Percentiles rank a stretch among this genome's conserved stretches.
Conservation (phyloP, 2,329 filamentous ascomycete species). For the Monilinia fructigena region DNA sequence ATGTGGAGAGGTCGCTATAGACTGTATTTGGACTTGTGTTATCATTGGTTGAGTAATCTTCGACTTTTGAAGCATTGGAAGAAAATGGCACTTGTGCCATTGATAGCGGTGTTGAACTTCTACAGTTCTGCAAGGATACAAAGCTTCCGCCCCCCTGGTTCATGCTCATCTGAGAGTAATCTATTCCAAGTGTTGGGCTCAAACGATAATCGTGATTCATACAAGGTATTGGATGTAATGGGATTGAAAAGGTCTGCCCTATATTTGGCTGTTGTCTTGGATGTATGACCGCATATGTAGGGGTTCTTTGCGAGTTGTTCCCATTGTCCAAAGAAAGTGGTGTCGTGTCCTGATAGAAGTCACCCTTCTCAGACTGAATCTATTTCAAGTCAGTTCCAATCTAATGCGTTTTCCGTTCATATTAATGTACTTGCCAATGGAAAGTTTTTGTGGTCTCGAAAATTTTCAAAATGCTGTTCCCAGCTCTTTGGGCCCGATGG, state of each 20-base stretch:
- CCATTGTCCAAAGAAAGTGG: conserved; percentile 14
- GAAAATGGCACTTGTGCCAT: conserved; percentile 24
- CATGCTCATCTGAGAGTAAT: conserved; percentile 30
- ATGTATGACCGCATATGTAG: conserved; percentile 24
- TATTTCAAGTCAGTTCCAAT: conserved; percentile 27
- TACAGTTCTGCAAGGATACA: conserved; percentile 27
- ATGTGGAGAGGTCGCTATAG: conserved; percentile 27
- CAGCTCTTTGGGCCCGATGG: conserved; percentile 27
- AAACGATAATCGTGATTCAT: conserved; percentile 21
- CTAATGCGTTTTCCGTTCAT: neutral
- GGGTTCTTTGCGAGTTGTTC: conserved; percentile 21
- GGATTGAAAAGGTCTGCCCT: conserved; percentile 22
- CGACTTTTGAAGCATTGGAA: conserved; percentile 16
- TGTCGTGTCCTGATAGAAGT: conserved; percentile 30
- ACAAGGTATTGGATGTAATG: conserved; percentile 25
- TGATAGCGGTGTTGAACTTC: conserved; percentile 23
- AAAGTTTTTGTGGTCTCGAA: conserved; percentile 30
- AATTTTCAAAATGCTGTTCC: conserved; percentile 33
- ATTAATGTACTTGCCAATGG: conserved; percentile 26
- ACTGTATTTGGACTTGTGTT: conserved; percentile 25
- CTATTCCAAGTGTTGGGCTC: conserved; percentile 31
- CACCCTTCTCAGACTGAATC: conserved; percentile 29
- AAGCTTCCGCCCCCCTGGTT: conserved; percentile 30
- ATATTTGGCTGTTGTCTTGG: conserved; percentile 25
- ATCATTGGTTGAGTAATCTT: conserved; percentile 23